Evolutionary conservation across 208 protist genomes (phyloP).

Genomic region (Leishmania major): DNA sequence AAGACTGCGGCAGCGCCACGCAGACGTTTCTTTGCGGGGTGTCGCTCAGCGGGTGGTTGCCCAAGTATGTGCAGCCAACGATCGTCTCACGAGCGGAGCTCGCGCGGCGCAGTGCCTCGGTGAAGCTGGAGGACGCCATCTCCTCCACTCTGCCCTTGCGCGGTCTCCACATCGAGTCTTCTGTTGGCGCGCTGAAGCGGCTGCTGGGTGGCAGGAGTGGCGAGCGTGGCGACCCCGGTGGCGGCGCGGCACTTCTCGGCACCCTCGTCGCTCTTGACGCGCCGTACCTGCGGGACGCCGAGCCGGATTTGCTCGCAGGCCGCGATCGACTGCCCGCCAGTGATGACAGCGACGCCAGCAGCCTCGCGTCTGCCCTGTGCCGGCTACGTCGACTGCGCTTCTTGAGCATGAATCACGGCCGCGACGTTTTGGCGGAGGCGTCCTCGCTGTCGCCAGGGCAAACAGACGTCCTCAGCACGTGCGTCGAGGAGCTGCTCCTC

Average conservation of each 20-base stretch:
- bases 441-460: neutral
- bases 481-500: constrained; percentile 15
- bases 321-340: constrained; percentile 3
- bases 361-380: constrained; percentile 2
- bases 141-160: constrained; percentile 22
- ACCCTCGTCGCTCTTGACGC: constrained; percentile 25
- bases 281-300: constrained; percentile 16
- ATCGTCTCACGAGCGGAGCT: neutral
- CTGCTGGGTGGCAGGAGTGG: constrained; percentile 6
- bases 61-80: constrained; percentile 12
- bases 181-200: neutral
- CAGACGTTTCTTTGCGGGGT: constrained; percentile 16
- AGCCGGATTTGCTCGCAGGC: neutral
- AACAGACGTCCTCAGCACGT: neutral
- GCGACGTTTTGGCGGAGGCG: neutral
- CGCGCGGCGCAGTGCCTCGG: neutral
- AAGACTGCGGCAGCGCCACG: neutral
- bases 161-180: constrained; percentile 26
- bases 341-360: neutral
- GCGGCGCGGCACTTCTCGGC: neutral
- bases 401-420: constrained; percentile 11
- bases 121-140: constrained; percentile 16
- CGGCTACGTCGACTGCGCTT: constrained; percentile 14
- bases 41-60: constrained; percentile 26
- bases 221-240: neutral